Evolutionary conservation across 2,329 filamentous ascomycete species (phyloP).

Genomic region (Fusarium oligoseptatum): DNA sequence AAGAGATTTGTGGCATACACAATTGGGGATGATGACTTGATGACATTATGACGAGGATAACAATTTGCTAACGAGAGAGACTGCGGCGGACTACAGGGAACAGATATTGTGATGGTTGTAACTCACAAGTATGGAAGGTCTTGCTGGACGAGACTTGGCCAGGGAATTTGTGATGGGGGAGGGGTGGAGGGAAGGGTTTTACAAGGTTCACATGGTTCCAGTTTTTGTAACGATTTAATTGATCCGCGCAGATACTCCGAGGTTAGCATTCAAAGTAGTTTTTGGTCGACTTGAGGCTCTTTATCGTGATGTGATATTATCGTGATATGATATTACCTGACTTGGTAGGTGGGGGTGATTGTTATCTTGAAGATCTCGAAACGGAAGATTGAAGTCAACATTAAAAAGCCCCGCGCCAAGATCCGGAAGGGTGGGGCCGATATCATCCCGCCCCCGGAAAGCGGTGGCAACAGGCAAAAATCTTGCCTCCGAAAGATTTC

Average conservation of each 20-base stretch:
- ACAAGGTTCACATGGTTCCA: constrained; percentile 6
- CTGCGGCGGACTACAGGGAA: constrained; percentile 3
- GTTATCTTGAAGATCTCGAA: no score
- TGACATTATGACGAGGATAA: neutral
- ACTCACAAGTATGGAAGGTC: constrained; percentile 9
- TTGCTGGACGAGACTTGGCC: constrained; percentile 18
- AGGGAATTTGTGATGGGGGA: constrained; percentile 17
- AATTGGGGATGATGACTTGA: neutral
- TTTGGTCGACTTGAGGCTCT: neutral
- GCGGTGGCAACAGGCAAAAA: constrained; percentile 59
- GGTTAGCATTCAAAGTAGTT: neutral
- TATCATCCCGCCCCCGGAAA: constrained; percentile 25
- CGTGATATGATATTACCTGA: neutral
- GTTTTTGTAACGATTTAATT: constrained; percentile 13
- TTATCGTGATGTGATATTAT: neutral
- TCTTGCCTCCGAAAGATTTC: constrained; percentile 48
- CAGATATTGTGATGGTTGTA: constrained; percentile 9
- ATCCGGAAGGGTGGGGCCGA: constrained; percentile 42
- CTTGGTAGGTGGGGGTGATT: neutral
- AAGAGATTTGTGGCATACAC: neutral
- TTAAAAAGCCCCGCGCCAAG: constrained; percentile 7
- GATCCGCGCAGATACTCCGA: constrained; percentile 1
- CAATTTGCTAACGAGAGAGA: neutral
- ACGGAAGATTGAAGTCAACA: neutral
- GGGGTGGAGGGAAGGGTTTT: neutral